Percentiles rank a stretch among this genome's conserved stretches.
phyloP scores from a whole-genome alignment of 768 basidiomycete species.

The Fomitopsis serialis region DNA sequence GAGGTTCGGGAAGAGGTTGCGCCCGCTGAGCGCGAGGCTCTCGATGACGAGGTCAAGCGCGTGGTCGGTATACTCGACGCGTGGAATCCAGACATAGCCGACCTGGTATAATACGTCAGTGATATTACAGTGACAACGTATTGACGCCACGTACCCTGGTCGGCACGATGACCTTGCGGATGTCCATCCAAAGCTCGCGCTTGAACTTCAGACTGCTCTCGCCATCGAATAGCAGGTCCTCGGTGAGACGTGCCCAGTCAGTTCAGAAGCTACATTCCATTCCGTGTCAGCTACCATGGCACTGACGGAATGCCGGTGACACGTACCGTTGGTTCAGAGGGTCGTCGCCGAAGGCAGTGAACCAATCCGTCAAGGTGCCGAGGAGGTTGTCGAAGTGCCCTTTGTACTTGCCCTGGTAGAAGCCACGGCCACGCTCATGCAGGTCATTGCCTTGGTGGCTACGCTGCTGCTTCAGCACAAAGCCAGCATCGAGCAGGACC shows the following conservation, averaged over 20 bases:
- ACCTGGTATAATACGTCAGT: conserved; percentile 33
- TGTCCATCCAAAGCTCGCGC: conserved; percentile 82
- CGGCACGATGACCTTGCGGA: conserved; percentile 79
- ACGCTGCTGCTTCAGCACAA: conserved; percentile 75
- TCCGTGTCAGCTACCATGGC: background rate
- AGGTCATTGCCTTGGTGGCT: conserved; percentile 58
- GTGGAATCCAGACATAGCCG: conserved; percentile 85
- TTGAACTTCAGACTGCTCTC: conserved; percentile 89
- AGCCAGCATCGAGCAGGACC: conserved; percentile 78
- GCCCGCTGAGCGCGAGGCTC: conserved; percentile 83
- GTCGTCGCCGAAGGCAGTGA: conserved; percentile 80
- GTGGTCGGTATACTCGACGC: conserved; percentile 91
- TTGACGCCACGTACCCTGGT: conserved; percentile 41
- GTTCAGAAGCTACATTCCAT: conserved; percentile 49
- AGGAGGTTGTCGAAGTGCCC: conserved; percentile 79
- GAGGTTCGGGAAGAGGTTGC: conserved; percentile 84
- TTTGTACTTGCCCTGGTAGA: conserved; percentile 74
- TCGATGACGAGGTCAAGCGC: conserved; percentile 85
- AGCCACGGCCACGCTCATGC: conserved; percentile 64
- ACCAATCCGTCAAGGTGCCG: conserved; percentile 68
- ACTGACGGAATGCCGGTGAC: background rate
- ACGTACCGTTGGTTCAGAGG: conserved; percentile 60
- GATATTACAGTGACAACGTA: background rate
- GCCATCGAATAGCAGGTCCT: conserved; percentile 73
- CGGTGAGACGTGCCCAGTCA: conserved; percentile 77